phyloP scores from a whole-genome alignment of 139 green algal species.

The Ettlia oleoabundans region DNA sequence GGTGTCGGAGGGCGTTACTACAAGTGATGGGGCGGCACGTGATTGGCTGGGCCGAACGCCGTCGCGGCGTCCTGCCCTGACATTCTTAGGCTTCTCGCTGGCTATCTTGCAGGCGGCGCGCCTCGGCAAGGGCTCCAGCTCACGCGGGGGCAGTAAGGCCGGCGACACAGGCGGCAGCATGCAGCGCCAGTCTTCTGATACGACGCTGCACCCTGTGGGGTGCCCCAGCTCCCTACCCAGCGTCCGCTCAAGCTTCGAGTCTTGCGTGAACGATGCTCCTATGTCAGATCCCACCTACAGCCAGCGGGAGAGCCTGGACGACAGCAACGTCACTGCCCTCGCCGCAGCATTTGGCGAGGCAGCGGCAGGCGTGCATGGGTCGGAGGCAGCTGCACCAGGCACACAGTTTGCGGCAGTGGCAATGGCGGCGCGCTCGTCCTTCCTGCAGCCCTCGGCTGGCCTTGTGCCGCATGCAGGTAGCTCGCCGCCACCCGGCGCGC shows the following conservation, averaged over 20 bases:
- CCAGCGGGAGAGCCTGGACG: constrained; percentile 10
- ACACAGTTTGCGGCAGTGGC: not conserved
- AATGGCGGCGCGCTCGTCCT: not conserved
- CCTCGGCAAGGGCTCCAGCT: not conserved
- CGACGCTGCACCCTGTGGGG: not conserved
- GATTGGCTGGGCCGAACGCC: no score
- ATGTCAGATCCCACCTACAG: constrained; percentile 5
- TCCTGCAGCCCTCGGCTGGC: no score
- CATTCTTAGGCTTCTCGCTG: not conserved
- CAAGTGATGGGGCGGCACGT: no score
- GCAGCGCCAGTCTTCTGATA: constrained; percentile 5
- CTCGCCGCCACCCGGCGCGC: no score
- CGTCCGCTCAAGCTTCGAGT: constrained; percentile 15
- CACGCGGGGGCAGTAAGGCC: not conserved
- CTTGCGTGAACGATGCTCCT: not conserved
- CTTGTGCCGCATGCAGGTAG: no score
- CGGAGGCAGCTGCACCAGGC: not conserved
- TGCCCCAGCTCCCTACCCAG: constrained; percentile 17
- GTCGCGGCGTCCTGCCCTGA: no score
- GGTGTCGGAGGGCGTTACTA: no score
- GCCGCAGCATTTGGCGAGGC: not conserved
- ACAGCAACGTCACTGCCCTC: not conserved
- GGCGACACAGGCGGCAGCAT: not conserved
- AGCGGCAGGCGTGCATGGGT: no score
- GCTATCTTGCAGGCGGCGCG: not conserved